A percentile compares a stretch with the other conserved stretches of the same genome.
phyloP scores from a whole-genome alignment of 768 basidiomycete genomes.

The Xanthoconium purpureum region DNA sequence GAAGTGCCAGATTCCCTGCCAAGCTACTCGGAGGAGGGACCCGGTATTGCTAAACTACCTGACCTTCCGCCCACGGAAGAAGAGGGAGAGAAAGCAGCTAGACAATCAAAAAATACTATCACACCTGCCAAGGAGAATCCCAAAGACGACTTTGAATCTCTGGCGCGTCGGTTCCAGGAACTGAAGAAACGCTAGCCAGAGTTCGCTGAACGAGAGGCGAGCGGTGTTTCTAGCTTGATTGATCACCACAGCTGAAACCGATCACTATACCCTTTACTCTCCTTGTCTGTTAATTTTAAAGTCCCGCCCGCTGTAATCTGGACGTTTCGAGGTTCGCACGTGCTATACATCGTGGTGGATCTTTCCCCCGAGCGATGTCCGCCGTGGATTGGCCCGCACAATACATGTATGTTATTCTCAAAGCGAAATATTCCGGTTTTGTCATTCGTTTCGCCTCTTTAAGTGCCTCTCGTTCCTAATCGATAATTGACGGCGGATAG shows the following conservation, averaged over 20 bases:
- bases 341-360: conserved; percentile 4
- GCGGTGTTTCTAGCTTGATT: conserved; percentile 1
- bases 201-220: not conserved
- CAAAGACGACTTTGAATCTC: conserved; percentile 71
- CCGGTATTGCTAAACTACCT: conserved; percentile 40
- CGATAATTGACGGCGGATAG: not conserved
- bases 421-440: not conserved
- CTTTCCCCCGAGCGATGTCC: conserved; percentile 11
- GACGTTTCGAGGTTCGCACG: conserved; percentile 6
- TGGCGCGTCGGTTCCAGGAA: conserved; percentile 79
- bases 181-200: conserved; percentile 70
- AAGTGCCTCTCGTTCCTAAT: not conserved
- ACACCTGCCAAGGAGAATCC: conserved; percentile 20
- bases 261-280: conserved; percentile 1
- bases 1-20: conserved; percentile 22
- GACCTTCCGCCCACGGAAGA: conserved; percentile 52
- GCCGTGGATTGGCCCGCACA: conserved; percentile 11
- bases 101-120: not conserved
- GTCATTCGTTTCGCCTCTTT: not conserved
- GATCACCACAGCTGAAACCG: conserved; percentile 2
- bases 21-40: conserved; percentile 25
- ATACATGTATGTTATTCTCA: not conserved
- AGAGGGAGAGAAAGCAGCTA: conserved; percentile 33
- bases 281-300: conserved; percentile 2
- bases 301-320: conserved; percentile 9